These are phyloP conservation scores for Westerdykella aurantiaca DNA, from an alignment of 2,329 filamentous ascomycete genomes.

Conservation along the genomic window DNA sequence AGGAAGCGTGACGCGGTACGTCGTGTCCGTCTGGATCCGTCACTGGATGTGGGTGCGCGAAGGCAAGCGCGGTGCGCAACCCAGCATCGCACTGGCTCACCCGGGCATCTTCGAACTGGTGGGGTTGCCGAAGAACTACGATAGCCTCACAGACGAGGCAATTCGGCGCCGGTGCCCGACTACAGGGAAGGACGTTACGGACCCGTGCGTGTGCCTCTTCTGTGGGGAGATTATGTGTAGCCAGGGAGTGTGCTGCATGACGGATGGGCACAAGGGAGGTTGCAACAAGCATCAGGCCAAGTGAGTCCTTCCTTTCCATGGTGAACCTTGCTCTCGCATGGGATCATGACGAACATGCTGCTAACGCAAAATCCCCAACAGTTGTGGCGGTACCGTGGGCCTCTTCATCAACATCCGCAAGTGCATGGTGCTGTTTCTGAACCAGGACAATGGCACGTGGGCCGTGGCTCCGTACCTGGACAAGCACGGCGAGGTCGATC, in stretches of 20 bases:
- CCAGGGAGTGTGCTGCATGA: slow-evolving; percentile 85
- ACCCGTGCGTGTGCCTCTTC: slow-evolving; percentile 87
- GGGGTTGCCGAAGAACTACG: slow-evolving; percentile 85
- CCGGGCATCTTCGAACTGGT: slow-evolving; percentile 92
- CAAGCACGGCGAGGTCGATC: slow-evolving; percentile 89
- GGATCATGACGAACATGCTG: background rate
- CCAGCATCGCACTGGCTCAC: slow-evolving; percentile 58
- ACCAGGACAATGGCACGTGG: slow-evolving; percentile 76
- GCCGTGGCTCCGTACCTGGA: slow-evolving; percentile 89
- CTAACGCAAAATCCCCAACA: slow-evolving; percentile 33
- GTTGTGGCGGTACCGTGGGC: slow-evolving; percentile 85
- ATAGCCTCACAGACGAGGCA: slow-evolving; percentile 85
- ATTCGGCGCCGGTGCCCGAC: slow-evolving; percentile 78
- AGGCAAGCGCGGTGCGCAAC: slow-evolving; percentile 38
- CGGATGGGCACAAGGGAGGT: slow-evolving; percentile 52
- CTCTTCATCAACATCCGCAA: slow-evolving; percentile 96
- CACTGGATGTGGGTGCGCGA: slow-evolving; percentile 48
- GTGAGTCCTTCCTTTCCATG: slow-evolving; percentile 48
- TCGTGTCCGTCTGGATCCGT: slow-evolving; percentile 67
- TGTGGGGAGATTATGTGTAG: slow-evolving; percentile 97
- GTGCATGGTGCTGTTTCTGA: slow-evolving; percentile 84
- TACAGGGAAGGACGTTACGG: slow-evolving; percentile 83
- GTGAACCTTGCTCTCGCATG: no score
- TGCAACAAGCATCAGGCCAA: slow-evolving; percentile 85
- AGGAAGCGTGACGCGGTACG: slow-evolving; percentile 40